Percentiles rank a stretch among this genome's conserved stretches.
These are phyloP conservation scores for Stropharia rugosoannulata DNA, from an alignment of 768 basidiomycete species.

Conservation along the genomic window DNA sequence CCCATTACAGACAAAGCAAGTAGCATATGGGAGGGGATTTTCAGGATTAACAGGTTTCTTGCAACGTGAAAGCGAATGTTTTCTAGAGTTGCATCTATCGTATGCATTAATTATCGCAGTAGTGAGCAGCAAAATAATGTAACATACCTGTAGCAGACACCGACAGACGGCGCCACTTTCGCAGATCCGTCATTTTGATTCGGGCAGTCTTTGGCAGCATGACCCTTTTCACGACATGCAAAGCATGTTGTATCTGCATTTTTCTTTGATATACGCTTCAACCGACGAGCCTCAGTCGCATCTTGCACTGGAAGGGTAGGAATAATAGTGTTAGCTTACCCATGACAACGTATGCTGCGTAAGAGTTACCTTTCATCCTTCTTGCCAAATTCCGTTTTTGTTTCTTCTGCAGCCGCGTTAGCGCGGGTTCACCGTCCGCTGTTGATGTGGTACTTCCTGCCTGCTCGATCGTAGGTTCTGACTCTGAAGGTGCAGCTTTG, in stretches of 20 bases:
- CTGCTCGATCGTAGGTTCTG: background rate
- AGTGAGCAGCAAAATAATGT: background rate
- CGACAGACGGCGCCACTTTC: conserved; percentile 34
- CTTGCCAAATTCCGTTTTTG: conserved; percentile 27
- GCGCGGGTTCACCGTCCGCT: conserved; percentile 13
- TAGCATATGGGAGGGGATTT: conserved; percentile 82
- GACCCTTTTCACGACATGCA: conserved; percentile 82
- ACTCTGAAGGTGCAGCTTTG: conserved; percentile 8
- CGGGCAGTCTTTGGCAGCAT: conserved; percentile 82
- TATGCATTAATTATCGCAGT: background rate
- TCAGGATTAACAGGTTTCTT: conserved; percentile 57
- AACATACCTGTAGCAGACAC: conserved; percentile 72
- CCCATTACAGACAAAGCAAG: conserved; percentile 86
- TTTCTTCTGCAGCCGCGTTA: conserved; percentile 25
- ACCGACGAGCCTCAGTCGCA: conserved; percentile 57
- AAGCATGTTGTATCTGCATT: conserved; percentile 71
- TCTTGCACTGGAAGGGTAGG: conserved; percentile 11
- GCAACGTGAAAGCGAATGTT: conserved; percentile 80
- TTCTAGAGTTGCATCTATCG: conserved; percentile 75
- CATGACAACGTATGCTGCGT: background rate
- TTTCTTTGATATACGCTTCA: conserved; percentile 61
- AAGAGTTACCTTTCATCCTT: conserved; percentile 22
- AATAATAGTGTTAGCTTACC: background rate
- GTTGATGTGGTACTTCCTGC: conserved; percentile 14
- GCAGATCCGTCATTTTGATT: conserved; percentile 26